Evolutionary conservation across 306 rosid genomes (phyloP), one percentile per base, ranked within the genome.

Genomic region (Cucurbita pepo): DNA sequence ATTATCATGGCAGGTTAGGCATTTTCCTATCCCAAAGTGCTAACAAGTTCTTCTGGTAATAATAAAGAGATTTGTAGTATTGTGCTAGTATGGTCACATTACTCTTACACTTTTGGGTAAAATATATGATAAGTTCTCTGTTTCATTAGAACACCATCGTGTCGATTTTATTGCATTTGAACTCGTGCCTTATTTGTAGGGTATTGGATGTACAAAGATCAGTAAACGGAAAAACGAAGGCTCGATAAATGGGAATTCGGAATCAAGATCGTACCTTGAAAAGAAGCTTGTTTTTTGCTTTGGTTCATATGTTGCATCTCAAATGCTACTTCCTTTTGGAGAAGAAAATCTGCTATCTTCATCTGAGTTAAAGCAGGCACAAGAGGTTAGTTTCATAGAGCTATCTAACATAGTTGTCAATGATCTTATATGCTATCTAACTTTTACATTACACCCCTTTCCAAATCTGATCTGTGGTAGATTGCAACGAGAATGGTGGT

Each of bases 251-350:
- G 95, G 82, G 54, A 85, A 89, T 85, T 74, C 85, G 56, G 98
- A 90, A 86, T 90, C 98, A 76, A 87, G 98, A 83, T 94, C 97
- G 3, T 90, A 90, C 85, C 91, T 94, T 47, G 98, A 94, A 77
- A 94, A 94, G 87, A 89, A 83, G 81, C 96, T 94, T 75, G 97
- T 94, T 25, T 94, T 94, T 90, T 94, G 95, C 81, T 94, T 94
- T 61, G 97, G 98, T 67, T 94, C 98, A 36, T 83, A 90, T 79
- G 62, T 94, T 75, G 91, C 97, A 63, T 85, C 98, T 71, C 92
- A 85, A 82, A 90, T 94, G 95, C 82, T 90, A 75, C 89, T 94
- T 80, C 96, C 98, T 81, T 94, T 94, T 53, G 97, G 97, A 81
- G 97, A 90, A 83, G 98, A 94, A 71, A 94, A 94, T 83, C 76